Evolutionary conservation across 257 asterid species (phyloP).

Genomic region (Ballota nigra): DNA sequence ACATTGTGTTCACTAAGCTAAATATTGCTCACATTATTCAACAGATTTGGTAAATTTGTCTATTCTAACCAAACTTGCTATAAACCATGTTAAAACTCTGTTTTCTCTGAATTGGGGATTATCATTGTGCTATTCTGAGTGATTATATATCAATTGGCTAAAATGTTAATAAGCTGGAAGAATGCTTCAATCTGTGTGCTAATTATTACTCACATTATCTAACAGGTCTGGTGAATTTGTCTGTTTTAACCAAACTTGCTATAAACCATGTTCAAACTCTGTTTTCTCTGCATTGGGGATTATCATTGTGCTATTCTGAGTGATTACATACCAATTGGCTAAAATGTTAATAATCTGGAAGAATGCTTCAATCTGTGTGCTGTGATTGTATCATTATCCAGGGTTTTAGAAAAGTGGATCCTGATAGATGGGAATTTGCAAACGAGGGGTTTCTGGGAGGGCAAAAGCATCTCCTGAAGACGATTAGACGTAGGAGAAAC

Average conservation of each 20-base stretch:
- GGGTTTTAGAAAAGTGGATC: conserved; percentile 89
- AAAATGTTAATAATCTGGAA: conserved; percentile 1
- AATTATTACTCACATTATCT: too few relatives aligned
- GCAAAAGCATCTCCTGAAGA: conserved; percentile 82
- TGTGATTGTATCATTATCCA: conserved; percentile 24
- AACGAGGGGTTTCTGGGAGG: conserved; percentile 88
- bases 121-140: too few relatives aligned
- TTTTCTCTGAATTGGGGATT: too few relatives aligned
- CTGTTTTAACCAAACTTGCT: not conserved
- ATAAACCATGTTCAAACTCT: not conserved
- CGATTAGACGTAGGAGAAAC: conserved; percentile 75
- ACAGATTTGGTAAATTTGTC: not conserved
- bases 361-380: not conserved
- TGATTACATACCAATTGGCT: not conserved
- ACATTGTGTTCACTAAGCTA: not conserved
- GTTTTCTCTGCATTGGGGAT: not conserved
- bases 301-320: not conserved
- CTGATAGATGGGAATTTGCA: conserved; percentile 94
- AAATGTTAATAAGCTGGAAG: too few relatives aligned
- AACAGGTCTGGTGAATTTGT: too few relatives aligned
- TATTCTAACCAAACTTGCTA: too few relatives aligned
- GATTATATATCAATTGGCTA: too few relatives aligned
- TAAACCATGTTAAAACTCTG: too few relatives aligned
- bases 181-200: too few relatives aligned
- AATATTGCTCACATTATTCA: not conserved